Percentiles rank a stretch among this genome's conserved stretches.
Evolutionary conservation across 106 monocot species (phyloP).

Genomic region (Apostasia shenzhenica): DNA sequence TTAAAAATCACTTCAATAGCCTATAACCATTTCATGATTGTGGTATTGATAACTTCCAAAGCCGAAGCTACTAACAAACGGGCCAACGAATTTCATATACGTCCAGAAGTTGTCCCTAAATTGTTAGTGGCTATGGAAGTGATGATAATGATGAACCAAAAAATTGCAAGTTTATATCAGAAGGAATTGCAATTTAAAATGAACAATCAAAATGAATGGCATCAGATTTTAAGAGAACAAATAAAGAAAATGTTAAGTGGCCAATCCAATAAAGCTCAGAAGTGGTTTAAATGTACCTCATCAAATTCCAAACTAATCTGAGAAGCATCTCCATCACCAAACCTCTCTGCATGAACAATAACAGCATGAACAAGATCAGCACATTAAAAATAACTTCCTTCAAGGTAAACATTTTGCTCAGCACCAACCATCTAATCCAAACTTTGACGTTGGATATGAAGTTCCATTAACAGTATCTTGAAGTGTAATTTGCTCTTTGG

Average conservation of each 20-base stretch:
- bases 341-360: conserved; percentile 61
- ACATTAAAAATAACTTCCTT: conserved; percentile 2
- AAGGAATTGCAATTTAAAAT: no score
- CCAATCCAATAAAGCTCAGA: no score
- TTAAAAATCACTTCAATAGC: no score
- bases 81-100: no score
- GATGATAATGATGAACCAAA: no score
- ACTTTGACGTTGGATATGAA: conserved; percentile 66
- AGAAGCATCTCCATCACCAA: conserved; percentile 98
- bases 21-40: no score
- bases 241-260: not conserved
- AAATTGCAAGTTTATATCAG: no score
- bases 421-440: conserved; percentile 62
- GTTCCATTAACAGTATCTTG: conserved; percentile 70
- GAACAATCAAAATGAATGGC: no score
- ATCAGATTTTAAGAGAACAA: not conserved
- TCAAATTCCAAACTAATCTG: conserved; percentile 90
- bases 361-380: not conserved
- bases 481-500: conserved; percentile 97
- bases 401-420: not conserved
- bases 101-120: no score
- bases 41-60: no score
- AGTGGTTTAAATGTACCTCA: conserved; percentile 43
- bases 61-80: no score
- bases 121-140: no score